These are phyloP conservation scores for Coriolopsis trogii DNA, from an alignment of 1,284 basidiomycete species.

Conservation along the genomic window DNA sequence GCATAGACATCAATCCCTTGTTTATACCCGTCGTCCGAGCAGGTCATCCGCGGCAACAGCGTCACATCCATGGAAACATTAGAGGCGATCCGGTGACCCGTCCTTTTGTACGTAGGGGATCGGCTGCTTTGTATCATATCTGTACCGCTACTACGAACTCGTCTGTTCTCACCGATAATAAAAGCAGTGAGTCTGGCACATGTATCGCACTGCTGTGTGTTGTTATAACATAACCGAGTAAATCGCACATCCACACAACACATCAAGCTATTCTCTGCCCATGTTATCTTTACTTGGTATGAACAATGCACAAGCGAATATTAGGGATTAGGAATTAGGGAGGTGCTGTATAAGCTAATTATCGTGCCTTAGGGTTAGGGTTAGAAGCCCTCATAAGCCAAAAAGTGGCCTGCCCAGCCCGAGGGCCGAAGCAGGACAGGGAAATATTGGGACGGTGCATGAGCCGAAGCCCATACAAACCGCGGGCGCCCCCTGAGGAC, in stretches of 20 bases:
- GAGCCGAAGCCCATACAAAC: constrained; percentile 67
- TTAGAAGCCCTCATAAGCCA: constrained; percentile 15
- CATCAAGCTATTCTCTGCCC: too few relatives aligned
- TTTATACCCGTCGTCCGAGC: constrained; percentile 20
- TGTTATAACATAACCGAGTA: too few relatives aligned
- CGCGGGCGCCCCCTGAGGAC: constrained; percentile 49
- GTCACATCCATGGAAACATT: constrained; percentile 90
- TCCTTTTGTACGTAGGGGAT: constrained; percentile 22
- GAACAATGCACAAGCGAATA: background rate
- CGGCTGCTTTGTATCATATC: constrained; percentile 23
- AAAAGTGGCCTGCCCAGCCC: constrained; percentile 37
- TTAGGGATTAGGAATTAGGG: background rate
- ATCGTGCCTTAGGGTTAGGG: constrained; percentile 32
- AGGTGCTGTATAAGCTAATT: background rate
- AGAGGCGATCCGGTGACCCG: constrained; percentile 57
- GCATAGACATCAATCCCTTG: background rate
- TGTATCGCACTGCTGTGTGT: too few relatives aligned
- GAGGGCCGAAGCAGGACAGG: constrained; percentile 59
- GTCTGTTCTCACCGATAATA: background rate
- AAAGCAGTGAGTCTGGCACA: too few relatives aligned
- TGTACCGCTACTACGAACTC: constrained; percentile 24
- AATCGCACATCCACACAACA: too few relatives aligned
- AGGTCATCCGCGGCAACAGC: constrained; percentile 96
- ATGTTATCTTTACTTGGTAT: too few relatives aligned
- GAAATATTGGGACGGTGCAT: constrained; percentile 74